Evolutionary conservation across 2,329 filamentous ascomycete species (phyloP).

Genomic region (Penicillium sp.): DNA sequence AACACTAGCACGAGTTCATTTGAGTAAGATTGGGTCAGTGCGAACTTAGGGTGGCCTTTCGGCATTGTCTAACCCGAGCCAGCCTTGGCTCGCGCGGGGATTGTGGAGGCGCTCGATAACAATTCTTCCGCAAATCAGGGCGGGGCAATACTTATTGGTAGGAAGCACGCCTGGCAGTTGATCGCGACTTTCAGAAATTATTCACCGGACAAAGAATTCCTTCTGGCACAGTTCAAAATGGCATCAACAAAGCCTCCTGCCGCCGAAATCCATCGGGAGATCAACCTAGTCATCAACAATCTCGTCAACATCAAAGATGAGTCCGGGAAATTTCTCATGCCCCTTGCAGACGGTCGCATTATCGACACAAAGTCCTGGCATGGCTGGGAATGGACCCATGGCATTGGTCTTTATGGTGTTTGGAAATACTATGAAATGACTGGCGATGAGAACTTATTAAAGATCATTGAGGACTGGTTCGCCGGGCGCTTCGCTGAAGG

Average conservation of each 20-base stretch:
- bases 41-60: background rate
- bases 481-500: conserved; percentile 67
- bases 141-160: conserved; percentile 14
- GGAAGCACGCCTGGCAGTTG: background rate
- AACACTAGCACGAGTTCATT: background rate
- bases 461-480: conserved; percentile 76
- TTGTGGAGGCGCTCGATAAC: background rate
- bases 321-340: conserved; percentile 74
- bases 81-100: conserved; percentile 21
- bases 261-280: conserved; percentile 56
- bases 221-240: conserved; percentile 15
- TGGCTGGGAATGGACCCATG: conserved; percentile 80
- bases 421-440: conserved; percentile 81
- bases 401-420: conserved; percentile 77
- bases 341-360: conserved; percentile 70
- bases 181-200: background rate
- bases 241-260: conserved; percentile 22
- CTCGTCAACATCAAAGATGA: conserved; percentile 77
- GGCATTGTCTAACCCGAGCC: conserved; percentile 18
- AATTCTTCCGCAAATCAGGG: conserved; percentile 24
- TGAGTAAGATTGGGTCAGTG: background rate
- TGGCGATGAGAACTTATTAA: conserved; percentile 62
- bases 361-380: conserved; percentile 84
- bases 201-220: background rate
- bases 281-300: conserved; percentile 71